Conservation (phyloP, 176 grass and related monocot species). For the Poa annua region DNA sequence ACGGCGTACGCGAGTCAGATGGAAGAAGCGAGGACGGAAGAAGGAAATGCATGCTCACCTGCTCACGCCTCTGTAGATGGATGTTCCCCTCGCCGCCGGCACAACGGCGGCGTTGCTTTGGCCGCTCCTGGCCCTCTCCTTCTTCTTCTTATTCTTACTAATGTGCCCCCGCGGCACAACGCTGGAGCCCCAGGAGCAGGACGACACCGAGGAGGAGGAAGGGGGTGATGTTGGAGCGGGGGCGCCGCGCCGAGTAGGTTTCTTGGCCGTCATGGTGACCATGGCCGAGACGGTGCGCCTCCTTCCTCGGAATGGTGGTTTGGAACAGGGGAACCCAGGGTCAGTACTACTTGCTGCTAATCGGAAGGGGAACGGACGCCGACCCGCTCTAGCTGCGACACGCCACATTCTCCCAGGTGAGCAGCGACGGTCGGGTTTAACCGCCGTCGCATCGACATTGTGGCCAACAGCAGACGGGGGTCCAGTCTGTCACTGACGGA, state of each 20-base stretch:
- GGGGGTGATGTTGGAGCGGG: constrained; percentile 26
- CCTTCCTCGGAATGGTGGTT: background rate
- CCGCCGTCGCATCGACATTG: background rate
- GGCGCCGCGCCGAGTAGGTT: background rate
- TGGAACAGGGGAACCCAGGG: background rate
- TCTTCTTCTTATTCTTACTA: constrained; percentile 48
- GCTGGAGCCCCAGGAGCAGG: constrained; percentile 25
- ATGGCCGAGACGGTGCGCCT: background rate
- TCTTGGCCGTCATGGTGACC: constrained; percentile 33
- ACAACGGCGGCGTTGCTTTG: background rate
- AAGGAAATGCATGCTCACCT: constrained; percentile 43
- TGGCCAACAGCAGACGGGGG: background rate
- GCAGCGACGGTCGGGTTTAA: background rate
- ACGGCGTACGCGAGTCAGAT: background rate
- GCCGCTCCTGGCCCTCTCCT: constrained; percentile 31
- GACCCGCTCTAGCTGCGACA: background rate
- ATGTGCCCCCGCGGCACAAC: constrained; percentile 5
- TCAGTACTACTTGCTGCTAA: background rate
- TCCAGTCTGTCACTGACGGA: background rate
- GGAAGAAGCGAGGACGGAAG: background rate
- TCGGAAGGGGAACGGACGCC: constrained; percentile 6
- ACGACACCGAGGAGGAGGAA: constrained; percentile 21
- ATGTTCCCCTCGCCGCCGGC: constrained; percentile 54
- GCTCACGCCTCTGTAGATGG: constrained; percentile 78
- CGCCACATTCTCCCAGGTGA: background rate